A percentile compares a stretch with the other conserved stretches of the same genome.
Conservation (phyloP, 441 rosid species). For the Hura crepitans region DNA sequence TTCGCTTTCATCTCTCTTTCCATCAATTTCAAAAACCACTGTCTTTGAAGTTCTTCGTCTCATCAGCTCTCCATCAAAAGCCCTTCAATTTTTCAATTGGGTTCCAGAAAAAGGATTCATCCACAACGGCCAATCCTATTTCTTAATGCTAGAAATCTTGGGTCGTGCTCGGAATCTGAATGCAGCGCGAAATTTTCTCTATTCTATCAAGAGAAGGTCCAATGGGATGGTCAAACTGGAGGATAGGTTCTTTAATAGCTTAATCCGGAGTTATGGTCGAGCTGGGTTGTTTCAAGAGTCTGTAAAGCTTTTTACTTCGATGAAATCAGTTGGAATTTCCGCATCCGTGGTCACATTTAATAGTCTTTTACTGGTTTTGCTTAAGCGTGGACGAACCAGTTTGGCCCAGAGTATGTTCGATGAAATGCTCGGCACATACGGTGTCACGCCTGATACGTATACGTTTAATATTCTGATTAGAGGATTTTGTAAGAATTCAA, state of each 20-base stretch:
- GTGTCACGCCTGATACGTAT: conserved; percentile 56
- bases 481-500: conserved; percentile 68
- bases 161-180: conserved; percentile 64
- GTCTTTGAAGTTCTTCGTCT: conserved; percentile 54
- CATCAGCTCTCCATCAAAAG: conserved; percentile 43
- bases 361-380: conserved; percentile 51
- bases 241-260: conserved; percentile 45
- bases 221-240: conserved; percentile 49
- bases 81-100: conserved; percentile 64
- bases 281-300: conserved; percentile 55
- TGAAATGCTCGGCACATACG: conserved; percentile 52
- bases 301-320: conserved; percentile 47
- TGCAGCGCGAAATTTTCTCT: conserved; percentile 61
- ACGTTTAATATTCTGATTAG: conserved; percentile 64
- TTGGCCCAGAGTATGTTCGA: conserved; percentile 62
- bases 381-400: conserved; percentile 65
- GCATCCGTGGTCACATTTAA: conserved; percentile 70
- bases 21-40: conserved; percentile 48
- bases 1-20: conserved; percentile 43
- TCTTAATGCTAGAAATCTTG: conserved; percentile 59
- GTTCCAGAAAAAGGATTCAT: conserved; percentile 38
- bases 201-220: conserved; percentile 59
- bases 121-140: conserved; percentile 52
- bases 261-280: conserved; percentile 22
- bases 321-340: conserved; percentile 67